Evolutionary conservation across 306 rosid genomes (phyloP), one percentile per base, ranked within the genome.

Genomic region (Sindora glabra): DNA sequence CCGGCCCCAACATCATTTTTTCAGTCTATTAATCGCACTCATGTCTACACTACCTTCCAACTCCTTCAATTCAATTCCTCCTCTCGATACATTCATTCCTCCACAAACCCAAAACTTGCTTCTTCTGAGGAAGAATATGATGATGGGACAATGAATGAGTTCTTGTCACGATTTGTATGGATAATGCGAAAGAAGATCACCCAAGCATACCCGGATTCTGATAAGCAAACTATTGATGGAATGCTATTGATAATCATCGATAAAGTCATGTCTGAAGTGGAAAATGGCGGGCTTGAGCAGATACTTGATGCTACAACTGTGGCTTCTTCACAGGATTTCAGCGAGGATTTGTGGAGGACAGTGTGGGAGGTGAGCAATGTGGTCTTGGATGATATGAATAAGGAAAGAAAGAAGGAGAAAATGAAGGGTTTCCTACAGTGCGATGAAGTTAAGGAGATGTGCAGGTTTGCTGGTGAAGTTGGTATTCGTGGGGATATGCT

Each of bases 291-390:
- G 14, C 36, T 72, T 32, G 77, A 72, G 56, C 69, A 67, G 63
- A 59, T n/a, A n/a, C n/a, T n/a, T n/a, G n/a, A n/a, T n/a, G n/a
- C n/a, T n/a, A n/a, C n/a, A n/a, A n/a, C n/a, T n/a, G n/a, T n/a
- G n/a, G n/a, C n/a, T n/a, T n/a, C n/a, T n/a, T n/a, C n/a, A n/a
- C n/a, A n/a, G n/a, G n/a, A n/a, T n/a, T n/a, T n/a, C n/a, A n/a
- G n/a, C n/a, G n/a, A n/a, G n/a, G n/a, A n/a, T n/a, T n/a, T 62
- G 70, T 82, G 87, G 87, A 82, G 11, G 32, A 75, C 76, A 1
- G 87, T 82, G 16, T 74, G 84, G 74, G 84, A 82, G 58, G 87
- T 82, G 54, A 78, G 87, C 63, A 75, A 78, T 56, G 69, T 25
- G 82, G 87, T 82, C 14, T 52, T 82, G 84, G 76, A 61, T 18